Percentiles rank a stretch among this genome's conserved stretches.
phyloP scores from a whole-genome alignment of 2,329 filamentous ascomycete genomes.

The Achaetomium macrosporum region DNA sequence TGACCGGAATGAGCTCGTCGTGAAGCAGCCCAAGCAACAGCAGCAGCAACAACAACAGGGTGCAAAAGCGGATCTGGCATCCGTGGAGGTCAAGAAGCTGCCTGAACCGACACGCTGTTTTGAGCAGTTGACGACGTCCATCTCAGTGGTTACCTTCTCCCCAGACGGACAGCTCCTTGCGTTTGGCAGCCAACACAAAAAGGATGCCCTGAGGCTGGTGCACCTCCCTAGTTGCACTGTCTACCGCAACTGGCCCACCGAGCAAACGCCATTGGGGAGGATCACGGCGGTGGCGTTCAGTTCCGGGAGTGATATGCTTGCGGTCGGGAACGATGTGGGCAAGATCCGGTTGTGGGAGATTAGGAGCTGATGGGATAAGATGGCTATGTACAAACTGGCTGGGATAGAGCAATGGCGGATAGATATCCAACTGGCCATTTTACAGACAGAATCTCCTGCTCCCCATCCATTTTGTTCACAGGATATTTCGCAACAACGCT shows the following conservation, averaged over 20 bases:
- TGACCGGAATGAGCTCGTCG: slow-evolving; percentile 64
- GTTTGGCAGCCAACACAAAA: slow-evolving; percentile 81
- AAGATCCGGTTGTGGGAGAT: slow-evolving; percentile 92
- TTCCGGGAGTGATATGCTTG: slow-evolving; percentile 61
- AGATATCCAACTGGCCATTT: neutral
- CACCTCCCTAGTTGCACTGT: slow-evolving; percentile 90
- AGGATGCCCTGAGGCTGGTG: slow-evolving; percentile 78
- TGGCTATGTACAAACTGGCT: neutral
- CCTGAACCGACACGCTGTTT: slow-evolving; percentile 69
- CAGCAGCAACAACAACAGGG: neutral
- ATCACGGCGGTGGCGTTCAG: slow-evolving; percentile 70
- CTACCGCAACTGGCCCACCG: slow-evolving; percentile 95
- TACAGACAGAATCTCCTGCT: no score
- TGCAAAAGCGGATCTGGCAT: neutral
- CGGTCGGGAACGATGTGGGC: slow-evolving; percentile 82
- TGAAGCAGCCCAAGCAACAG: slow-evolving; percentile 20
- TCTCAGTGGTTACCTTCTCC: slow-evolving; percentile 73
- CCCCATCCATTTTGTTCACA: neutral
- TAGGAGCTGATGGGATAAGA: slow-evolving; percentile 40
- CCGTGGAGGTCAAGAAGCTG: slow-evolving; percentile 51
- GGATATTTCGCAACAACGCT: slow-evolving; percentile 33
- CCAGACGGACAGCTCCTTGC: slow-evolving; percentile 85
- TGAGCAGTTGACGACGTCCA: slow-evolving; percentile 82
- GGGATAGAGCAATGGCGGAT: neutral
- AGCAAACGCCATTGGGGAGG: slow-evolving; percentile 78